Conservation (phyloP, 345 rosid genomes). For the Cochlearia excelsa region DNA sequence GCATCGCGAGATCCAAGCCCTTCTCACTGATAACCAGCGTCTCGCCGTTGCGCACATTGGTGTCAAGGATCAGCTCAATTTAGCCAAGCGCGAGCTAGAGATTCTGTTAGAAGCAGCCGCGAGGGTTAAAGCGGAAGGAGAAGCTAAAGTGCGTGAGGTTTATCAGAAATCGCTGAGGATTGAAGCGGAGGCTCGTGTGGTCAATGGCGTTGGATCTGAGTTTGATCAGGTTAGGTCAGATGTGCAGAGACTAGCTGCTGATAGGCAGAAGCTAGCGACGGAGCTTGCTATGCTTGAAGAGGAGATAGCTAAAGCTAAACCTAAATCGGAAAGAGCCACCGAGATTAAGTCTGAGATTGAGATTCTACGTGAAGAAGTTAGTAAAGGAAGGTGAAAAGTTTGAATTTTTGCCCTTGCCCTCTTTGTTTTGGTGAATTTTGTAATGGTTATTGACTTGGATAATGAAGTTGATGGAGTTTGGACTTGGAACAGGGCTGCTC, state of each 20-base stretch:
- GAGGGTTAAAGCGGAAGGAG: slow-evolving; percentile 56
- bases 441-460: background rate
- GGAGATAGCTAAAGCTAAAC: slow-evolving; percentile 48
- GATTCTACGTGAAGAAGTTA: slow-evolving; percentile 46
- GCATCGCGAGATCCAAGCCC: slow-evolving; percentile 69
- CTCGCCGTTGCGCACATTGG: slow-evolving; percentile 61
- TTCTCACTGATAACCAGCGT: slow-evolving; percentile 60
- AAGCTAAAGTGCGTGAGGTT: slow-evolving; percentile 62
- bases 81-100: slow-evolving; percentile 54
- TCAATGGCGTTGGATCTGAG: slow-evolving; percentile 50
- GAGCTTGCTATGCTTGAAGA: slow-evolving; percentile 43
- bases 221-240: slow-evolving; percentile 57
- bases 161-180: slow-evolving; percentile 59
- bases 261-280: slow-evolving; percentile 44
- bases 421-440: slow-evolving; percentile 3
- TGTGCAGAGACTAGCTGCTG: slow-evolving; percentile 39
- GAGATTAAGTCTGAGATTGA: slow-evolving; percentile 54
- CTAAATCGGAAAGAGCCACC: slow-evolving; percentile 42
- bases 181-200: slow-evolving; percentile 61
- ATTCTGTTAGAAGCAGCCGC: slow-evolving; percentile 45
- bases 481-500: slow-evolving; percentile 49
- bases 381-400: slow-evolving; percentile 62
- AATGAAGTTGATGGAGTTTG: background rate
- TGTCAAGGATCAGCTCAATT: slow-evolving; percentile 63
- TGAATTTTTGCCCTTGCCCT: background rate